phyloP scores from a whole-genome alignment of 768 basidiomycete genomes.

The Boletus vermiculosoides region DNA sequence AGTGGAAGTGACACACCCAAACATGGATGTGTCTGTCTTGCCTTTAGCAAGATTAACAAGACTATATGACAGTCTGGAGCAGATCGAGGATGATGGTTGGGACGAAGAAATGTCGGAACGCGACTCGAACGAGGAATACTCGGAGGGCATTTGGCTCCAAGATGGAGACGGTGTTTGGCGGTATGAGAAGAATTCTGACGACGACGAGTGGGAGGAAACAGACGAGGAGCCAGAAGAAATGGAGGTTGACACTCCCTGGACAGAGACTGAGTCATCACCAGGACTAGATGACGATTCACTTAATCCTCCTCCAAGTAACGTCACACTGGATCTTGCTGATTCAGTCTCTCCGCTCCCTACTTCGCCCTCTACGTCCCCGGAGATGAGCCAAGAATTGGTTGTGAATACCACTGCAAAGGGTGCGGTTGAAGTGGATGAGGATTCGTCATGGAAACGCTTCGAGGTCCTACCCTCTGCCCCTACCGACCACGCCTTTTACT shows the following conservation, averaged over 20 bases:
- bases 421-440: slow-evolving; percentile 34
- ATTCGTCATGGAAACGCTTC: slow-evolving; percentile 76
- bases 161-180: slow-evolving; percentile 39
- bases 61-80: slow-evolving; percentile 79
- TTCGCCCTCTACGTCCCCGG: slow-evolving; percentile 34
- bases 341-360: slow-evolving; percentile 24
- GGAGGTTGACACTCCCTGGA: slow-evolving; percentile 35
- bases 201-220: slow-evolving; percentile 43
- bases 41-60: slow-evolving; percentile 69
- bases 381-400: slow-evolving; percentile 32
- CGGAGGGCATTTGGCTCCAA: slow-evolving; percentile 43
- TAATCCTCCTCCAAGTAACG: slow-evolving; percentile 13
- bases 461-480: slow-evolving; percentile 75
- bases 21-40: slow-evolving; percentile 46
- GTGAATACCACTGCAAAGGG: slow-evolving; percentile 28
- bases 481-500: slow-evolving; percentile 77
- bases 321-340: slow-evolving; percentile 21
- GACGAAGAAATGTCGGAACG: slow-evolving; percentile 36
- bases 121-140: slow-evolving; percentile 41
- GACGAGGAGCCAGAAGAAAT: slow-evolving; percentile 37
- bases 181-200: slow-evolving; percentile 30
- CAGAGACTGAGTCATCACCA: slow-evolving; percentile 23
- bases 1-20: slow-evolving; percentile 70
- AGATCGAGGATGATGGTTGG: slow-evolving; percentile 70
- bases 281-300: slow-evolving; percentile 20